Conservation (phyloP, 1,284 basidiomycete species). For the Vanrija humicola region DNA sequence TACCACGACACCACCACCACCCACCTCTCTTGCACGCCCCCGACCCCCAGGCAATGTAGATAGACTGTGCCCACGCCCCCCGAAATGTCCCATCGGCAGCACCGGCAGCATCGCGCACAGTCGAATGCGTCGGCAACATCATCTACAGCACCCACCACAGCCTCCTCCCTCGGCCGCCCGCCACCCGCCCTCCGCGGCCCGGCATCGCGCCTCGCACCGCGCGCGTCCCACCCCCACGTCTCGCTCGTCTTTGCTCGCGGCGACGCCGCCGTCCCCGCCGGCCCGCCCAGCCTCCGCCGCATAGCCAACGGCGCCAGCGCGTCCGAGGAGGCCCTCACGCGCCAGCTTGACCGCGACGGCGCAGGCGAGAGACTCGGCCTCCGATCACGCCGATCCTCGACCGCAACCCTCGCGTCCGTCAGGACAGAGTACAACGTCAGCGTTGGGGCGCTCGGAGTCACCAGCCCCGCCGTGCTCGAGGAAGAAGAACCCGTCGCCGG, state of each 20-base stretch:
- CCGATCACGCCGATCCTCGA: conserved; percentile 33
- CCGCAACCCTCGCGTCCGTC: conserved; percentile 27
- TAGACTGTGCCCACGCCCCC: not conserved
- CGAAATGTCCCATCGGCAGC: not conserved
- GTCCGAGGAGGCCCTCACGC: conserved; percentile 32
- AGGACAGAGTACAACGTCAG: conserved; percentile 5
- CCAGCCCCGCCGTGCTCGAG: conserved; percentile 20
- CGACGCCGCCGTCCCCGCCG: conserved; percentile 10
- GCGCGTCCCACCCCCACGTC: conserved; percentile 24
- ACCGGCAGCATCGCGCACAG: not conserved
- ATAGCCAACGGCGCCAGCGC: conserved; percentile 10
- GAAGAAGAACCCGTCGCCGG: conserved; percentile 12
- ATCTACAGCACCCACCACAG: not conserved
- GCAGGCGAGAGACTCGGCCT: conserved; percentile 40
- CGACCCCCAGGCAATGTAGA: not conserved
- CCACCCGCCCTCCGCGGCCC: conserved; percentile 12
- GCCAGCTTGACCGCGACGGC: conserved; percentile 39
- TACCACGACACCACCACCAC: not conserved
- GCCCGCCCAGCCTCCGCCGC: conserved; percentile 1
- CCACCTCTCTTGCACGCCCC: not conserved
- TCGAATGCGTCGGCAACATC: not conserved
- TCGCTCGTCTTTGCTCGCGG: conserved; percentile 37
- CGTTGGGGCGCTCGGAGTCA: not conserved
- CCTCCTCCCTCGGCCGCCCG: conserved; percentile 3
- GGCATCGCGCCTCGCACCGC: conserved; percentile 16